Evolutionary conservation across 2,329 filamentous ascomycete species (phyloP).

Genomic region (Penicillium expansum): DNA sequence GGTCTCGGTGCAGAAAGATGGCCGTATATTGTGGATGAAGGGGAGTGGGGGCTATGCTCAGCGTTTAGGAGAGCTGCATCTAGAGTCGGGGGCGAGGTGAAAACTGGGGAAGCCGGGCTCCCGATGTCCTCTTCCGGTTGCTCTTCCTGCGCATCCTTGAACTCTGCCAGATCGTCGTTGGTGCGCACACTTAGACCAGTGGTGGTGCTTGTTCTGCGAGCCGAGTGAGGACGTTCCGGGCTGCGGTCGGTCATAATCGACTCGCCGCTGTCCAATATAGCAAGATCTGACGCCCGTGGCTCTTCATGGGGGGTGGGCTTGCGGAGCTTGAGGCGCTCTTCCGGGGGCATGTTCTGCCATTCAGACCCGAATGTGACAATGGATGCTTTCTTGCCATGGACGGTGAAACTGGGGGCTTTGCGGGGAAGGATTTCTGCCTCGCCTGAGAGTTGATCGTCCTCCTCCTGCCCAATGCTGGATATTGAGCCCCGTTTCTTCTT

Average conservation of each 20-base stretch:
- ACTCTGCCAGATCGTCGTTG: constrained; percentile 24
- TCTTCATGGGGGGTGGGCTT: constrained; percentile 47
- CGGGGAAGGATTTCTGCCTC: constrained; percentile 70
- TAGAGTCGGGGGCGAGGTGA: neutral
- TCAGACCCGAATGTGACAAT: constrained; percentile 96
- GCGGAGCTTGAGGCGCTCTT: constrained; percentile 67
- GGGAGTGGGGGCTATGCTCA: neutral
- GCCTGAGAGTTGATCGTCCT: constrained; percentile 46
- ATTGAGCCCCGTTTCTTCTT: constrained; percentile 73
- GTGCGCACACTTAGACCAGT: constrained; percentile 56
- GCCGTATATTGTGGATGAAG: constrained; percentile 7
- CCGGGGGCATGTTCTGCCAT: constrained; percentile 72
- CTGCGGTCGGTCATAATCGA: constrained; percentile 28
- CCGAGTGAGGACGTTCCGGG: constrained; percentile 58
- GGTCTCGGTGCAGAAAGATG: constrained; percentile 15
- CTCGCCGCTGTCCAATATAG: constrained; percentile 26
- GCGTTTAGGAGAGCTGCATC: neutral
- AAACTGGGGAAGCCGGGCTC: constrained; percentile 1
- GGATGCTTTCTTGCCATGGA: constrained; percentile 96
- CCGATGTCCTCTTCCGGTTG: constrained; percentile 13
- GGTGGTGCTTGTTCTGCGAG: constrained; percentile 64
- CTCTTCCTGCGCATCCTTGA: constrained; percentile 24
- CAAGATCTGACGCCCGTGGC: constrained; percentile 35
- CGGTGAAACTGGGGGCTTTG: constrained; percentile 83
- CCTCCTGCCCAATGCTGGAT: constrained; percentile 55